Evolutionary conservation across 371 early-diverging fungal genomes (phyloP), one percentile per base, ranked within the genome.

Genomic region (Zopfochytrium polystomum): DNA sequence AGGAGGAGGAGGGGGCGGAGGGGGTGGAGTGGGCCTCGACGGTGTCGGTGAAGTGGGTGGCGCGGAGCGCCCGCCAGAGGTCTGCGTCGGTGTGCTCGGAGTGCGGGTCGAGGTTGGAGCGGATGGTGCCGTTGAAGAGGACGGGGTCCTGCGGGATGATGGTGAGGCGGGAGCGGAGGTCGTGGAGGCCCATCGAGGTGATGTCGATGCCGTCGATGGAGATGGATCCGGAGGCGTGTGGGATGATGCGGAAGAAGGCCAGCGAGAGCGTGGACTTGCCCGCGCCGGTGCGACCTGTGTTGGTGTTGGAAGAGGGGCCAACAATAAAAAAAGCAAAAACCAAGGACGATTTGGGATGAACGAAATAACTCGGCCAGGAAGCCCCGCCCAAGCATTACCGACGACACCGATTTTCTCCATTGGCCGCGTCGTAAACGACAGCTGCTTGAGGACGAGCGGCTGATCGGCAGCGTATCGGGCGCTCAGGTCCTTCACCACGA

Each of bases 351-450:
- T n/a, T n/a, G n/a, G n/a, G n/a, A n/a, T n/a, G n/a, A n/a, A n/a
- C n/a, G n/a, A n/a, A n/a, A n/a, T n/a, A n/a, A n/a, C n/a, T n/a
- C n/a, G n/a, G n/a, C n/a, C n/a, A n/a, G n/a, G n/a, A n/a, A n/a
- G n/a, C n/a, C n/a, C n/a, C n/a, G n/a, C n/a, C n/a, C n/a, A n/a
- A 38, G 61, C 52, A 76, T 66, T 1, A 0, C 95, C 98, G 27
- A 94, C 90, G 44, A 97, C 87, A 22, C 93, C 96, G 34, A 95
- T 82, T 45, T 73, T 92, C 65, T 92, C 87, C 3, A 80, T 82
- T 2, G 87, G 77, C 18, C 77, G 59, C 25, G 90, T 79, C 0
- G 18, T n/a, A 48, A 78, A 87, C 9, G 81, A 80, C 31, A 94
- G 62, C 25, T 81, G 74, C 38, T 83, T 77, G 25, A 91, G 73